These are phyloP conservation scores for Penicillium bialowiezense DNA, from an alignment of 495 filamentous ascomycete genomes.

Conservation along the genomic window DNA sequence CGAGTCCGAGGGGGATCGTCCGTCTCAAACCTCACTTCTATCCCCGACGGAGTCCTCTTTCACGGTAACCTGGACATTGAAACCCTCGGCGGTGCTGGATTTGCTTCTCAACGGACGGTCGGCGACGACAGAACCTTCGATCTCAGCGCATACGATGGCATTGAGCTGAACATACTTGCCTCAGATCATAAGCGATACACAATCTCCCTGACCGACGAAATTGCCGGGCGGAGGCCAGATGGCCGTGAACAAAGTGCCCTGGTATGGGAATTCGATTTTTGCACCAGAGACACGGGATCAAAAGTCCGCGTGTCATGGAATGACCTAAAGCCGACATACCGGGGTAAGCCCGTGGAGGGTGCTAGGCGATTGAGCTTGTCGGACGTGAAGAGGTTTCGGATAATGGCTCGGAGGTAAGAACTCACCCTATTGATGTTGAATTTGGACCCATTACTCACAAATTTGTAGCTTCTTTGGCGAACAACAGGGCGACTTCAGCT, in stretches of 20 bases:
- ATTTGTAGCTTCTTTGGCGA: constrained; percentile 66
- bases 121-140: constrained; percentile 52
- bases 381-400: constrained; percentile 60
- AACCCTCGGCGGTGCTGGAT: constrained; percentile 78
- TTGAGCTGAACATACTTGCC: constrained; percentile 40
- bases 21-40: constrained; percentile 47
- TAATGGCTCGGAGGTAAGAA: constrained; percentile 76
- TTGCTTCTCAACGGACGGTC: constrained; percentile 71
- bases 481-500: constrained; percentile 65
- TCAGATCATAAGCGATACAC: constrained; percentile 62
- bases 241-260: constrained; percentile 62
- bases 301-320: constrained; percentile 54
- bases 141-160: constrained; percentile 51
- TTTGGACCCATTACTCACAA: constrained; percentile 3
- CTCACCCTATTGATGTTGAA: background rate
- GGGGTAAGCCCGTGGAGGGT: constrained; percentile 62
- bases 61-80: constrained; percentile 67
- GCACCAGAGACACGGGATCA: constrained; percentile 5
- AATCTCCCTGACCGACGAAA: constrained; percentile 66
- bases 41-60: constrained; percentile 44
- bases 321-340: constrained; percentile 67
- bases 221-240: constrained; percentile 52
- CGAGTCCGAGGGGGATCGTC: constrained; percentile 69
- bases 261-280: constrained; percentile 45
- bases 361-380: constrained; percentile 51